These are phyloP conservation scores for Grosmannia serpens DNA, from an alignment of 2,329 filamentous ascomycete species.

Conservation along the genomic window DNA sequence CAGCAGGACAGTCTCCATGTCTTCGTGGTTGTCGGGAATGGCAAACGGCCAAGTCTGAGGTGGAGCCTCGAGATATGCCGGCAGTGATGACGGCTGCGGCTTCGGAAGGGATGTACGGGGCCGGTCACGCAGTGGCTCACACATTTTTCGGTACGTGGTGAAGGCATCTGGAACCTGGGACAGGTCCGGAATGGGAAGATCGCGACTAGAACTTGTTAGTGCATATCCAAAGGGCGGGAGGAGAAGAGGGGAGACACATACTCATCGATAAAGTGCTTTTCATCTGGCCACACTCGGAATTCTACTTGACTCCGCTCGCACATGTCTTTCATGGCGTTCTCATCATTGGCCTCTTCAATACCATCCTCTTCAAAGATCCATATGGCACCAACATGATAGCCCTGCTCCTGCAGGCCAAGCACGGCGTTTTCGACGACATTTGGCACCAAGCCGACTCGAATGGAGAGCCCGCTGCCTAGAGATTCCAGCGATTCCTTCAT, in stretches of 20 bases:
- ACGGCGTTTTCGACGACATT: conserved; percentile 51
- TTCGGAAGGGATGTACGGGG: conserved; percentile 46
- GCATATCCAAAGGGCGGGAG: background rate
- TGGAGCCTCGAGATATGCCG: conserved; percentile 48
- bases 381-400: conserved; percentile 44
- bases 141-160: conserved; percentile 60
- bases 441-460: conserved; percentile 50
- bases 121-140: conserved; percentile 57
- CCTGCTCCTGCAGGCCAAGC: conserved; percentile 23
- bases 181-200: conserved; percentile 46
- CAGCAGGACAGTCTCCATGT: conserved; percentile 41
- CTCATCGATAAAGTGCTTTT: conserved; percentile 74
- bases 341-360: conserved; percentile 56
- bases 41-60: conserved; percentile 50
- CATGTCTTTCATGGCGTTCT: conserved; percentile 39
- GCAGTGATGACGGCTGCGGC: conserved; percentile 40
- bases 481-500: conserved; percentile 50
- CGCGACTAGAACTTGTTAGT: conserved; percentile 37
- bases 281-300: conserved; percentile 58
- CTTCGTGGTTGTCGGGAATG: conserved; percentile 44
- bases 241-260: conserved; percentile 22
- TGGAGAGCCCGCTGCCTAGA: conserved; percentile 46
- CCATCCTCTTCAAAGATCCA: conserved; percentile 68
- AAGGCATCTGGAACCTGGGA: conserved; percentile 62
- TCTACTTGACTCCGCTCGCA: conserved; percentile 42